Percentiles rank a stretch among this genome's conserved stretches.
These are phyloP conservation scores for Ganoderma sp. DNA, from an alignment of 1,284 basidiomycete species.

Conservation along the genomic window DNA sequence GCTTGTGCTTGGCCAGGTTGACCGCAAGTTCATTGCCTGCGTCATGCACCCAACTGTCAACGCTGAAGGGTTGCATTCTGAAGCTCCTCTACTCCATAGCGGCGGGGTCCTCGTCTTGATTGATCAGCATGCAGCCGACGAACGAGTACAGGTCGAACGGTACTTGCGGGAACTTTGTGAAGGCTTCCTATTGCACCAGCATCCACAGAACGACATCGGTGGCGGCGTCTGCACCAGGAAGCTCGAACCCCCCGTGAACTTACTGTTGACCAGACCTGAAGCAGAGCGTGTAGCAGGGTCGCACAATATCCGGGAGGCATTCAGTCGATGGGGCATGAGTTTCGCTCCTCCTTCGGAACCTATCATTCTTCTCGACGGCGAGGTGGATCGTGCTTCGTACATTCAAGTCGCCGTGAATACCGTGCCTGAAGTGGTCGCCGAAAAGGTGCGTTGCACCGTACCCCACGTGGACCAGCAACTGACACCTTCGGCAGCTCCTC, in stretches of 20 bases:
- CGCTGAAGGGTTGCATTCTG: background rate
- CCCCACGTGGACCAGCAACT: background rate
- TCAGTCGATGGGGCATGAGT: slow-evolving; percentile 76
- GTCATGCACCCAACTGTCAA: slow-evolving; percentile 40
- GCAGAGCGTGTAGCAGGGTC: slow-evolving; percentile 52
- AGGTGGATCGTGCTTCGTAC: slow-evolving; percentile 49
- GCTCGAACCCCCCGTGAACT: slow-evolving; percentile 56
- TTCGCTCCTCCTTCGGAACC: slow-evolving; percentile 44
- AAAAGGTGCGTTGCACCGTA: slow-evolving; percentile 58
- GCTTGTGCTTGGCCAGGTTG: slow-evolving; percentile 80
- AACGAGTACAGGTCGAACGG: slow-evolving; percentile 87
- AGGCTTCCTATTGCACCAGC: slow-evolving; percentile 51
- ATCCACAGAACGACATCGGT: slow-evolving; percentile 34
- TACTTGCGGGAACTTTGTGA: slow-evolving; percentile 74
- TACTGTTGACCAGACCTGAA: slow-evolving; percentile 73
- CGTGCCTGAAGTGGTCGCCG: slow-evolving; percentile 68
- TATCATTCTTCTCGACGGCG: background rate
- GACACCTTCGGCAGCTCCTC: slow-evolving; percentile 56
- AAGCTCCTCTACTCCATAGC: background rate
- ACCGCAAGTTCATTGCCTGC: slow-evolving; percentile 88
- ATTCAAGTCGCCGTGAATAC: slow-evolving; percentile 61
- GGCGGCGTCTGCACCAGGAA: slow-evolving; percentile 46
- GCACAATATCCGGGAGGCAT: slow-evolving; percentile 50
- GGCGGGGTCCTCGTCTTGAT: slow-evolving; percentile 69
- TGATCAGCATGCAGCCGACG: slow-evolving; percentile 97